A percentile compares a stretch with the other conserved stretches of the same genome.
Conservation (phyloP, 2,329 filamentous ascomycete genomes). For the Hymenoscyphus linearis region DNA sequence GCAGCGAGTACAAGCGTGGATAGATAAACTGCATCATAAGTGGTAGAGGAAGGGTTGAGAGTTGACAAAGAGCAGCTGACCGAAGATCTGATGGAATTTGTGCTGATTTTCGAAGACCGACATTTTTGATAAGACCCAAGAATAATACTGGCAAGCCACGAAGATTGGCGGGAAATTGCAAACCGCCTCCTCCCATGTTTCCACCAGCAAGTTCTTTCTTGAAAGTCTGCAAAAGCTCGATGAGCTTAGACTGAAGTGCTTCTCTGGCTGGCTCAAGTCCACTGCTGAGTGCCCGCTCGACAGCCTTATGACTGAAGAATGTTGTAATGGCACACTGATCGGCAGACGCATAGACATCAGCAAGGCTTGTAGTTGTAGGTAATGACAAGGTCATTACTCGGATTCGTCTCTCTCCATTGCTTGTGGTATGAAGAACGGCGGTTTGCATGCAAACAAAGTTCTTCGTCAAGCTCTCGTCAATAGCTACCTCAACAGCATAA, state of each 20-base stretch:
- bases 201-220: slow-evolving; percentile 94
- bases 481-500: slow-evolving; percentile 96
- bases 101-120: slow-evolving; percentile 85
- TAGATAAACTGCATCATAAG: slow-evolving; percentile 92
- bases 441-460: slow-evolving; percentile 89
- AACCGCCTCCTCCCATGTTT: slow-evolving; percentile 84
- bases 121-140: slow-evolving; percentile 91
- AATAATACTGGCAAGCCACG: slow-evolving; percentile 85
- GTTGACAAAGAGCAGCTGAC: slow-evolving; percentile 82
- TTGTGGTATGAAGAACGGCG: slow-evolving; percentile 93
- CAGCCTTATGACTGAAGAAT: slow-evolving; percentile 96
- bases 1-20: slow-evolving; percentile 75
- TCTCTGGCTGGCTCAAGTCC: slow-evolving; percentile 89
- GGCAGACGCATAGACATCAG: slow-evolving; percentile 88
- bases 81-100: slow-evolving; percentile 93
- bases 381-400: slow-evolving; percentile 89
- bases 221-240: slow-evolving; percentile 90
- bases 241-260: slow-evolving; percentile 82
- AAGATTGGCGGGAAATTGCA: slow-evolving; percentile 92
- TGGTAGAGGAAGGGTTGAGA: slow-evolving; percentile 89
- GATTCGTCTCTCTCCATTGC: slow-evolving; percentile 93
- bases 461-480: slow-evolving; percentile 90
- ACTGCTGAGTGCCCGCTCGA: slow-evolving; percentile 79
- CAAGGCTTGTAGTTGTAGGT: slow-evolving; percentile 84
- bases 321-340: slow-evolving; percentile 90